A percentile compares a stretch with the other conserved stretches of the same genome.
These are phyloP conservation scores for Pseudozyma thailandica DNA, from an alignment of 1,284 basidiomycete species.

Conservation along the genomic window DNA sequence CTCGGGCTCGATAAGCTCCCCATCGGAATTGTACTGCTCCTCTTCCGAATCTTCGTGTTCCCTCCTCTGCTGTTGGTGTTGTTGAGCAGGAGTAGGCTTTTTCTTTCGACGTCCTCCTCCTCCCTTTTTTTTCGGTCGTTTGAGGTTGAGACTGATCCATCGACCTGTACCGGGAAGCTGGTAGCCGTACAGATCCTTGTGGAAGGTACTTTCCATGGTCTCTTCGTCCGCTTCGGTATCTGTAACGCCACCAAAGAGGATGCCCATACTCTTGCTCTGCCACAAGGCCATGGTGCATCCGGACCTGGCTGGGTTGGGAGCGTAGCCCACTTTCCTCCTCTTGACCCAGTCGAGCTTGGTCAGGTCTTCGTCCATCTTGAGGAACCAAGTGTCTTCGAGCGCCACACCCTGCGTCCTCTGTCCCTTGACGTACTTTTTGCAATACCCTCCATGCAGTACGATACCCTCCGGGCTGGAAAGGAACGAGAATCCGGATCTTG, in stretches of 20 bases:
- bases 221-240: constrained; percentile 90
- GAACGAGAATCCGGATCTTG: constrained; percentile 80
- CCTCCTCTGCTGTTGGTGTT: constrained; percentile 25
- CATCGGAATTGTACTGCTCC: constrained; percentile 31
- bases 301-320: constrained; percentile 69
- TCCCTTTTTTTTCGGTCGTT: constrained; percentile 72
- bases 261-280: constrained; percentile 75
- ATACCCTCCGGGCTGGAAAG: constrained; percentile 83
- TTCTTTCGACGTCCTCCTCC: constrained; percentile 71
- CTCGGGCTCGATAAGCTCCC: constrained; percentile 24
- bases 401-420: constrained; percentile 85
- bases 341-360: constrained; percentile 80
- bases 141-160: constrained; percentile 81
- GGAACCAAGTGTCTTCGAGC: constrained; percentile 89
- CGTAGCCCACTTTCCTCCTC: constrained; percentile 80
- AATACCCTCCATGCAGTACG: constrained; percentile 87
- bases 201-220: constrained; percentile 74
- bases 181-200: constrained; percentile 73
- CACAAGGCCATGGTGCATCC: constrained; percentile 88
- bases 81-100: constrained; percentile 67
- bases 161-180: constrained; percentile 80
- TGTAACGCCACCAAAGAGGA: constrained; percentile 90
- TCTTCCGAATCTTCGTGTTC: constrained; percentile 40
- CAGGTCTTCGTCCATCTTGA: constrained; percentile 72
- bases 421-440: constrained; percentile 88